Evolutionary conservation across 495 filamentous ascomycete genomes (phyloP).

Genomic region (Penicillium cataractarum): DNA sequence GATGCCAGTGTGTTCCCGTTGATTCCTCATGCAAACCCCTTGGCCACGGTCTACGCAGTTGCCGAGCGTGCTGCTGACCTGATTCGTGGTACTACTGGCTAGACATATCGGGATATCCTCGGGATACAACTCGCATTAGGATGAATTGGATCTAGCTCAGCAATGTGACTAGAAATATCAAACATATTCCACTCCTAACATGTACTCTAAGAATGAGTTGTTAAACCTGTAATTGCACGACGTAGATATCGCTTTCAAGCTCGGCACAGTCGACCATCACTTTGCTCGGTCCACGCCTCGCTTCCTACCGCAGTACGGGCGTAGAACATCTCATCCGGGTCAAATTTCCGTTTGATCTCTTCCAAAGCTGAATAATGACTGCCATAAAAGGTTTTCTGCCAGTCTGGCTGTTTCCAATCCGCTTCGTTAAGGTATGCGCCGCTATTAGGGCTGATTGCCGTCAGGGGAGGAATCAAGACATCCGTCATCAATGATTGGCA

Average conservation of each 20-base stretch:
- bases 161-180: background rate
- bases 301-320: constrained; percentile 52
- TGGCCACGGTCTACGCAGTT: constrained; percentile 57
- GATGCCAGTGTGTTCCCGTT: constrained; percentile 57
- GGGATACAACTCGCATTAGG: background rate
- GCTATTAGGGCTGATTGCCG: constrained; percentile 3
- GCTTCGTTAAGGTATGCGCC: constrained; percentile 25
- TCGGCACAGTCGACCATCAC: constrained; percentile 32
- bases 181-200: background rate
- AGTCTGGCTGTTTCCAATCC: constrained; percentile 22
- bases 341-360: constrained; percentile 53
- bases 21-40: constrained; percentile 52
- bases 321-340: constrained; percentile 56
- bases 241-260: constrained; percentile 11
- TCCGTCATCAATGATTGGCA: constrained; percentile 19
- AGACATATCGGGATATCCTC: background rate
- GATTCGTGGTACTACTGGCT: constrained; percentile 26
- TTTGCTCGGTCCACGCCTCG: constrained; percentile 43
- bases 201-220: background rate
- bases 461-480: constrained; percentile 14
- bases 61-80: constrained; percentile 56
- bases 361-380: constrained; percentile 39
- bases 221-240: background rate
- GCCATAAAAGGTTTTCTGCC: constrained; percentile 21
- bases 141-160: too few species aligned